A percentile compares a stretch with the other conserved stretches of the same genome.
Evolutionary conservation across 805 yeast genomes (phyloP).

Genomic region (Candida suzukii): DNA sequence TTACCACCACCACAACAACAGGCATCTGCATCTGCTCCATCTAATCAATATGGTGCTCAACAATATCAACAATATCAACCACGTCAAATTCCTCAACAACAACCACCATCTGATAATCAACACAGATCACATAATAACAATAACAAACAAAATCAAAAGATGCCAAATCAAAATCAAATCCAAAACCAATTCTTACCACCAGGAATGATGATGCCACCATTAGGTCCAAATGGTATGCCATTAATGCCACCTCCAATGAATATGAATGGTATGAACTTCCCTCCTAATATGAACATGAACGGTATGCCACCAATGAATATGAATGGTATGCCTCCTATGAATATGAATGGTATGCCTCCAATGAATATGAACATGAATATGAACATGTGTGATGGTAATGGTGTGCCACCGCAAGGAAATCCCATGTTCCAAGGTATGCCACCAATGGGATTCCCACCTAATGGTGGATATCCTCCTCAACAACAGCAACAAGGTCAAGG

Average conservation of each 20-base stretch:
- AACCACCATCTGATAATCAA: constrained; percentile 2
- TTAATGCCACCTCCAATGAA: not conserved
- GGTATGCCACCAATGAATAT: not conserved
- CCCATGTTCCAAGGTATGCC: constrained; percentile 4
- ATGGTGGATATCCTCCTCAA: constrained; percentile 2
- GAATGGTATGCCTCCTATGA: not conserved
- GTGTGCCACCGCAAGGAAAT: constrained; percentile 1
- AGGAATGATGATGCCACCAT: not conserved
- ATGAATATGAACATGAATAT: not conserved
- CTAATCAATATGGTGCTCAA: constrained; percentile 2
- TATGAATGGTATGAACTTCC: not conserved
- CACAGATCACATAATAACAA: not conserved
- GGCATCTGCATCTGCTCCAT: constrained; percentile 3
- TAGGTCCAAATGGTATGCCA: constrained; percentile 4
- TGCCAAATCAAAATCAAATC: not conserved
- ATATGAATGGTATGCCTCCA: constrained; percentile 1
- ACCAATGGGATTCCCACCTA: constrained; percentile 1
- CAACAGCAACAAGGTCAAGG: constrained; percentile 9
- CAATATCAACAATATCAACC: constrained; percentile 4
- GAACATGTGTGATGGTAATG: not conserved
- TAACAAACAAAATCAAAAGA: constrained; percentile 1
- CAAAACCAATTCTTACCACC: constrained; percentile 1
- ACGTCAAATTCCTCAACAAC: constrained; percentile 4
- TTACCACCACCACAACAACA: constrained; percentile 3
- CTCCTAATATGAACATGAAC: not conserved